Evolutionary conservation across 345 rosid genomes (phyloP), one percentile per base, ranked within the genome.

Genomic region (Aquilaria malaccensis): DNA sequence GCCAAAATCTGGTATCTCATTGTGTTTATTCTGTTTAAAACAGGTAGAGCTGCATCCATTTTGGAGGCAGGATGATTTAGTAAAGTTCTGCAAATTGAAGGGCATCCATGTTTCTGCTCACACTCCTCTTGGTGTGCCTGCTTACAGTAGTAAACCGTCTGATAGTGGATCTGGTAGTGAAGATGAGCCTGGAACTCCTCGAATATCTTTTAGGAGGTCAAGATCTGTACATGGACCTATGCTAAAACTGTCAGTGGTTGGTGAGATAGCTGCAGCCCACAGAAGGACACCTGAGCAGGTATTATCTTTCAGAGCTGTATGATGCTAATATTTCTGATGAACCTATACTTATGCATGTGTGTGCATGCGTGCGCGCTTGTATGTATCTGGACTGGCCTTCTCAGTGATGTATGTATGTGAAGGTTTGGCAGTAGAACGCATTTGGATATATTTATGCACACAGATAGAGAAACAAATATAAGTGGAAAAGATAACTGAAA

Each of bases 51-150:
- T 83, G 76, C 87, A 83, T 59, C 87, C 87, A 13, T 83, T 83
- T 68, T 83, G 87, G 87, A 75, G 87, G 74, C 87, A 83, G 64
- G 82, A 83, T 67, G 87, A 83, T 58, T 75, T 83, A 31, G 87
- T 83, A 45, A 83, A 76, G 76, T 83, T 80, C 62, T 83, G 87
- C 71, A 82, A 63, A 66, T 63, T 62, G 32, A 83, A 77, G 68
- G 79, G 81, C 47, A 83, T 83, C 70, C 87, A 83, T 72, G 87
- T 83, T 30, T 83, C 87, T 59, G 87, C 87, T 55, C 87, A 83
- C 71, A 83, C 84, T n/a, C 87, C 87, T 64, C 61, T 83, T 55
- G 87, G 87, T 5, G 87, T 83, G 55, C 84, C 87, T 63, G 61
- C 77, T 63, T 71, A 80, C 53, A 80, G 73, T 68, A 79, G 81